phyloP scores from a whole-genome alignment of 805 yeast genomes.

The Lipomyces yamanashiensis region DNA sequence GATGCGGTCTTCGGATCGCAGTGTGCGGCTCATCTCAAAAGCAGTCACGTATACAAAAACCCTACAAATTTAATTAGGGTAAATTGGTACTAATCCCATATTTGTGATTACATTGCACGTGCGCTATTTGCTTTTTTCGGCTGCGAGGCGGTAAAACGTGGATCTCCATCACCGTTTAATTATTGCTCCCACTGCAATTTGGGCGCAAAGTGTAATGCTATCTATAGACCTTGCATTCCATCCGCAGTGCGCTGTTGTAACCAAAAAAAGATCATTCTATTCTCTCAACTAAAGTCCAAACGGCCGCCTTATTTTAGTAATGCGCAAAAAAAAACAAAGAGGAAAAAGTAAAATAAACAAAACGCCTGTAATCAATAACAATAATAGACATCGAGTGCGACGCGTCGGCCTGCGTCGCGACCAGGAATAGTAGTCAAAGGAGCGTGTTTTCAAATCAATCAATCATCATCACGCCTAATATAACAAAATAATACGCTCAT shows the following conservation, averaged over 20 bases:
- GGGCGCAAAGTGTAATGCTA: no score
- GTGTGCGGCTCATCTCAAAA: slow-evolving; percentile 8
- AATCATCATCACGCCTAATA: no score
- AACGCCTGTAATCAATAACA: slow-evolving; percentile 1
- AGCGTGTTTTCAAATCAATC: no score
- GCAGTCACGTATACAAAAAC: slow-evolving; percentile 12
- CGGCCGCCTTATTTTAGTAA: not conserved
- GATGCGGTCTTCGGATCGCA: not conserved
- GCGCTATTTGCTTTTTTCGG: no score
- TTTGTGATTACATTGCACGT: not conserved
- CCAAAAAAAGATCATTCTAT: no score
- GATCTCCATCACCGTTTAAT: no score
- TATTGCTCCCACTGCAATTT: no score
- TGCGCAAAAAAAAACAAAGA: not conserved
- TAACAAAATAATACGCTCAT: not conserved
- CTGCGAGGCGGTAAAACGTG: no score
- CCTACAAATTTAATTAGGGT: not conserved
- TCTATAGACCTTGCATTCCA: no score
- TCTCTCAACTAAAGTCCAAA: no score
- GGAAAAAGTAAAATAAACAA: not conserved
- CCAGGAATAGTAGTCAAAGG: not conserved
- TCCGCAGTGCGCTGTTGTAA: no score
- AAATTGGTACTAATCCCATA: not conserved
- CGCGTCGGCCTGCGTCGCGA: no score
- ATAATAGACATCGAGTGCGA: not conserved